These are phyloP conservation scores for Coemansia sp. DNA, from an alignment of 192 early-diverging fungal genomes.

Conservation along the genomic window DNA sequence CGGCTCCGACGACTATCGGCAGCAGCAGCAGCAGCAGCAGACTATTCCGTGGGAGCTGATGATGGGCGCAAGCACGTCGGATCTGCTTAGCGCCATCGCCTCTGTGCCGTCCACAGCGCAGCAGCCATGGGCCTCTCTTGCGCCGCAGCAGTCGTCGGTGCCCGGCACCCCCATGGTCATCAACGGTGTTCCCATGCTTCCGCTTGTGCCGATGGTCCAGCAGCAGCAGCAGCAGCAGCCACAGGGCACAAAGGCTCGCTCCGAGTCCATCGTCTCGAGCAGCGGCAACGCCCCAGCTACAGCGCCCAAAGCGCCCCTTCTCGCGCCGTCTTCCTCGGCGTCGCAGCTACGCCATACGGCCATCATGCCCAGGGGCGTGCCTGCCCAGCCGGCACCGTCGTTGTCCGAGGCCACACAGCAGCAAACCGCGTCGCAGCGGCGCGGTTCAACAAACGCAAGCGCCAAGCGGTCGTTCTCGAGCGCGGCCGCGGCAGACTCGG, in stretches of 20 bases:
- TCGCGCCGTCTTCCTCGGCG: conserved; percentile 16
- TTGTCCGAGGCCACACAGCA: background rate
- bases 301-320: conserved; percentile 10
- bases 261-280: conserved; percentile 1
- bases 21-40: conserved; percentile 9
- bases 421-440: conserved; percentile 7
- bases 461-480: conserved; percentile 4
- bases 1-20: conserved; percentile 9
- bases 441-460: conserved; percentile 5
- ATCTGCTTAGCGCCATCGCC: conserved; percentile 34
- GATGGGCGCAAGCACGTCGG: conserved; percentile 24
- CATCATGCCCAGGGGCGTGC: conserved; percentile 28
- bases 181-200: conserved; percentile 31
- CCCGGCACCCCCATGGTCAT: conserved; percentile 15
- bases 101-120: conserved; percentile 6
- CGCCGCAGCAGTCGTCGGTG: conserved; percentile 17
- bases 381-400: background rate
- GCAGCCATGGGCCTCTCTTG: conserved; percentile 18
- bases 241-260: conserved; percentile 1
- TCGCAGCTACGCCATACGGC: conserved; percentile 18
- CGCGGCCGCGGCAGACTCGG: background rate
- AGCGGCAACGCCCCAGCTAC: conserved; percentile 6
- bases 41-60: conserved; percentile 35
- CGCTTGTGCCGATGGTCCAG: conserved; percentile 20
- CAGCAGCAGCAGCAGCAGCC: conserved; percentile 17